Percentiles rank a stretch among this genome's conserved stretches.
Conservation (phyloP, 768 basidiomycete species). For the Galerina sulciceps region DNA sequence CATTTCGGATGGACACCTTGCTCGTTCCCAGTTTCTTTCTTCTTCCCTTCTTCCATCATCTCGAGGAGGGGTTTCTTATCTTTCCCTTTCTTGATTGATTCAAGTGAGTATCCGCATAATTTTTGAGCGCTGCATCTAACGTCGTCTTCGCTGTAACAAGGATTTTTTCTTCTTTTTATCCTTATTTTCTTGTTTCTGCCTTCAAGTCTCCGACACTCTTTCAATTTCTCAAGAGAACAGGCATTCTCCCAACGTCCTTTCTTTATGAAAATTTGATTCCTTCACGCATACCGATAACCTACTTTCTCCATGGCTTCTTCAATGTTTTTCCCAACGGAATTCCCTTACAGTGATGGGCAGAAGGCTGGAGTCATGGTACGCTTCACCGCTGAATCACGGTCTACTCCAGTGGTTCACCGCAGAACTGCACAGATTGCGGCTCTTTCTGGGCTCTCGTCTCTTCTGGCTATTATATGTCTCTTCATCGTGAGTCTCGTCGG, state of each 20-base stretch:
- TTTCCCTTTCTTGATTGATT: constrained; percentile 1
- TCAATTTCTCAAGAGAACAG: background rate
- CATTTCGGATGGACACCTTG: background rate
- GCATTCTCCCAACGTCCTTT: constrained; percentile 5
- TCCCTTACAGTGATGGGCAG: constrained; percentile 8
- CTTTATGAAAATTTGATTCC: constrained; percentile 5
- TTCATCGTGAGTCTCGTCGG: constrained; percentile 10
- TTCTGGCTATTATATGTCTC: constrained; percentile 14
- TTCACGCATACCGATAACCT: background rate
- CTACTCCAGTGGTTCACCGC: background rate
- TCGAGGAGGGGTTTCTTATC: background rate
- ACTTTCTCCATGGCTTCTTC: background rate
- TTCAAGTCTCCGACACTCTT: background rate
- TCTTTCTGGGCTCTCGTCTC: constrained; percentile 17
- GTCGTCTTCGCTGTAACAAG: background rate
- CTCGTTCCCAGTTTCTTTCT: background rate
- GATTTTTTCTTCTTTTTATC: background rate
- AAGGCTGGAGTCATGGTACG: constrained; percentile 21
- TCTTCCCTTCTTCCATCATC: constrained; percentile 8
- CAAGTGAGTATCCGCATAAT: background rate
- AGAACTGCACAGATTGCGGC: constrained; percentile 11
- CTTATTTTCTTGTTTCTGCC: background rate
- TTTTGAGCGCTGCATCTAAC: background rate
- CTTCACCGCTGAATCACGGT: background rate
- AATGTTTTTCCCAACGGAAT: constrained; percentile 3